Conservation (phyloP, 139 green algal genomes). For the Chlorella sp. region DNA sequence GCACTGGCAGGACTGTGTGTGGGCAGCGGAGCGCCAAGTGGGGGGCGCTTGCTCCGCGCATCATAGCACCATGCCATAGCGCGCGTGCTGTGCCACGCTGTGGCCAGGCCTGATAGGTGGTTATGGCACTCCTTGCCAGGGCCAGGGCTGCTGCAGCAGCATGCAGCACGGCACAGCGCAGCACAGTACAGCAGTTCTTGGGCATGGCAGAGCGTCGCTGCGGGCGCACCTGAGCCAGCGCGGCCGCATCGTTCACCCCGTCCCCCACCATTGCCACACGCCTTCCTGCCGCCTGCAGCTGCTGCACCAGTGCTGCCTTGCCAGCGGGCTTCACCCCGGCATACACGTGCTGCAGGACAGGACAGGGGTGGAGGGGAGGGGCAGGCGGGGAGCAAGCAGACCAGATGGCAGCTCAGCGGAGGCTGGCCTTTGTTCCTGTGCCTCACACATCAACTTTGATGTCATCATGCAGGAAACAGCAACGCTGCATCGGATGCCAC, state of each 20-base stretch:
- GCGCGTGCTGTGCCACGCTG: too few relatives aligned
- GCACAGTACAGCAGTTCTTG: too few relatives aligned
- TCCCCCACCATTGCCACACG: conserved; percentile 92
- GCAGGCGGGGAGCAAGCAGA: too few relatives aligned
- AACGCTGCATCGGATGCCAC: not conserved
- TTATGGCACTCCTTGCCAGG: too few relatives aligned
- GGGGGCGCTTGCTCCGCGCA: too few relatives aligned
- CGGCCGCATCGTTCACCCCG: conserved; percentile 90
- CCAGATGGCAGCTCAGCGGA: too few relatives aligned
- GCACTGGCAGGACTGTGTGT: too few relatives aligned
- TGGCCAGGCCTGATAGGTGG: too few relatives aligned
- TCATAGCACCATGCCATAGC: too few relatives aligned
- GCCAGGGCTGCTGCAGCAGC: not conserved
- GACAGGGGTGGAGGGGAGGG: not conserved
- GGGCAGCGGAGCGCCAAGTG: too few relatives aligned
- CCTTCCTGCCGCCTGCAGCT: conserved; percentile 58
- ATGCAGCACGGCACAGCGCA: not conserved
- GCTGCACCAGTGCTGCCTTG: conserved; percentile 75
- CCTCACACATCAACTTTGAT: not conserved
- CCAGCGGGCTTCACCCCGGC: conserved; percentile 67
- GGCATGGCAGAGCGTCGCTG: not conserved
- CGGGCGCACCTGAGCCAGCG: conserved; percentile 67
- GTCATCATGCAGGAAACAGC: not conserved
- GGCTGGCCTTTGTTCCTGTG: too few relatives aligned
- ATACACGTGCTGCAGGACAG: conserved; percentile 59